These are phyloP conservation scores for Waltiozyma sp. DNA, from an alignment of 1,139 yeast genomes.

Conservation along the genomic window DNA sequence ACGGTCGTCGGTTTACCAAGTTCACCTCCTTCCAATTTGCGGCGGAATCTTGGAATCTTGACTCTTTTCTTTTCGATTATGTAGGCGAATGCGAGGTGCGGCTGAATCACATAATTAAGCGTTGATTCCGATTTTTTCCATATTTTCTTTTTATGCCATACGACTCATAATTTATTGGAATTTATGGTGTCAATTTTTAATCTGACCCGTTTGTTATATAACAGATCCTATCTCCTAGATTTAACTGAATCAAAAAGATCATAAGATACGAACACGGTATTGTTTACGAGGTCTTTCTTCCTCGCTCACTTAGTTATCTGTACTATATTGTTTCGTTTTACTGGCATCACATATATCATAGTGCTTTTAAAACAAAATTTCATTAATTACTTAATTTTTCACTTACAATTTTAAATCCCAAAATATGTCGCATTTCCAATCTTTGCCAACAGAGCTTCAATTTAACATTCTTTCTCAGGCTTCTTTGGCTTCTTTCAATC, in stretches of 20 bases:
- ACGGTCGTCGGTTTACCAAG: no score
- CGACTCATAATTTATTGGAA: no score
- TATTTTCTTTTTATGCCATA: background rate
- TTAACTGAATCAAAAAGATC: no score
- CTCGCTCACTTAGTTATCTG: background rate
- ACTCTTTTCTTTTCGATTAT: background rate
- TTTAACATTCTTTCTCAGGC: conserved; percentile 1
- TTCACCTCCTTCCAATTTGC: background rate
- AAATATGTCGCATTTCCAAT: background rate
- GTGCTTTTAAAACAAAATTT: no score
- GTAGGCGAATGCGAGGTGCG: background rate
- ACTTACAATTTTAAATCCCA: background rate
- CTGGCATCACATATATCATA: no score
- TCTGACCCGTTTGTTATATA: no score
- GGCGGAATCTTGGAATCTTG: background rate
- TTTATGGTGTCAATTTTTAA: no score
- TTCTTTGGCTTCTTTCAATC: background rate
- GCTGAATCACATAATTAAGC: background rate
- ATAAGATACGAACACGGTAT: no score
- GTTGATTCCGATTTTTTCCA: background rate
- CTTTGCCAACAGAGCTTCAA: conserved; percentile 4
- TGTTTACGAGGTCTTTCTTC: no score
- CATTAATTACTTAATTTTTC: background rate
- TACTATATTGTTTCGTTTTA: background rate
- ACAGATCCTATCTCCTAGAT: no score